Percentiles rank a stretch among this genome's conserved stretches.
phyloP scores from a whole-genome alignment of 2,329 filamentous ascomycete species.

The Cordyceps farinosa region DNA sequence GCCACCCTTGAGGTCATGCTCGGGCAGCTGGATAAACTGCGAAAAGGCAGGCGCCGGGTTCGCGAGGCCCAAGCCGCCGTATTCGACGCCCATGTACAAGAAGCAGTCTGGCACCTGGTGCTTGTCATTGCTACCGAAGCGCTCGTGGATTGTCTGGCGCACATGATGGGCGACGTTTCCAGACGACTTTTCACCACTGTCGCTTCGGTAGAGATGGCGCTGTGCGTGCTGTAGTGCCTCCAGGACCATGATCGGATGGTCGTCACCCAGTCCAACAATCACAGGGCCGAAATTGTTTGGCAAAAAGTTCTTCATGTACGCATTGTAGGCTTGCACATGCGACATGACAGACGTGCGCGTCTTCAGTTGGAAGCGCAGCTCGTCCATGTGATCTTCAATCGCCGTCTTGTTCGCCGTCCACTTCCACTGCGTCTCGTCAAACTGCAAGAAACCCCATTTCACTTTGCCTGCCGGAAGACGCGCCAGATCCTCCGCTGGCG shows the following conservation, averaged over 20 bases:
- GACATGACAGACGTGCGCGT: constrained; percentile 52
- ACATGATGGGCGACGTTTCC: constrained; percentile 45
- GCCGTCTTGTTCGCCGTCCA: constrained; percentile 13
- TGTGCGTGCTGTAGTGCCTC: constrained; percentile 15
- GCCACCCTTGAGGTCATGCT: not conserved
- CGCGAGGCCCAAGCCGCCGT: constrained; percentile 39
- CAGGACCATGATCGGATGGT: constrained; percentile 11
- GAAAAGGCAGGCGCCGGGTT: constrained; percentile 28
- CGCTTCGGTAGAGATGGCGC: constrained; percentile 3
- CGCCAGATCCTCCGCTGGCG: not conserved
- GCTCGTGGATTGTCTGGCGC: constrained; percentile 44
- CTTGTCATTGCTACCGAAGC: constrained; percentile 38
- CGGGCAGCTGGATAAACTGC: constrained; percentile 11
- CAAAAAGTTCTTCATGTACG: constrained; percentile 55
- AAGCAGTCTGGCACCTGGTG: constrained; percentile 38
- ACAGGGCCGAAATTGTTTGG: constrained; percentile 54
- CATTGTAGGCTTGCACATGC: constrained; percentile 60
- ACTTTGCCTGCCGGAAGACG: constrained; percentile 51
- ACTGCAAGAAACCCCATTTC: constrained; percentile 55
- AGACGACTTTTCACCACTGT: constrained; percentile 28
- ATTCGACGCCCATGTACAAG: constrained; percentile 37
- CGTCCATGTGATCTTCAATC: constrained; percentile 54
- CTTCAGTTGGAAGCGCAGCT: constrained; percentile 51
- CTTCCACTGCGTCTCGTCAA: constrained; percentile 35
- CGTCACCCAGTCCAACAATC: constrained; percentile 32